Base-by-base conservation (phyloP, 2,329 filamentous ascomycete genomes). In the Colletotrichum euphorbiae region DNA sequence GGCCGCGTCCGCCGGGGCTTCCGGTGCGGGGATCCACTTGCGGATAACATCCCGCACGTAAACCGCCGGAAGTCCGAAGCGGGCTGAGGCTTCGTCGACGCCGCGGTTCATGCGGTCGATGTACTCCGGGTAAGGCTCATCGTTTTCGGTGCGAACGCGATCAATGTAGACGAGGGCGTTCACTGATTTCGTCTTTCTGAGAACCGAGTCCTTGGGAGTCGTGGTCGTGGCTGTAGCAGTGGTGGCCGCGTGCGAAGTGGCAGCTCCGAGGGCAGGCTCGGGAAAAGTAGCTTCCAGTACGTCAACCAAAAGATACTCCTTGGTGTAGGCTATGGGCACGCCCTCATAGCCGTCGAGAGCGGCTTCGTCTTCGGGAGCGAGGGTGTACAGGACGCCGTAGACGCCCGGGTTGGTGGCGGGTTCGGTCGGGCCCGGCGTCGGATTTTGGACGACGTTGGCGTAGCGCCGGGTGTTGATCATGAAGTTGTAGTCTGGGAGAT, bases 401-500 rank as follows among this genome's bases (percentile, higher is more conserved):
- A 89, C 84, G 61, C 85, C 82, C 31, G 79, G 72, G 3, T 70
- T 70, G 17, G 64, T 51, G 5, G 66, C 48, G 6, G 69, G 21
- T 50, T 33, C 56, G 42, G 13, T 60, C 4, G 66, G 9, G 31
- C 51, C 58, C 31, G 11, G 67, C 43, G 43, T 48, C 24, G 21
- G 75, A 2, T 52, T 52, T 17, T 52, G 48, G 28, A 89, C 83
- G n/a, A 93, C 80, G 74, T 92, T 93, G 43, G 91, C 91, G 75
- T 89, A 92, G 13, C 90, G 90, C 2, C 90, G 83, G 51, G 80
- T 77, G 74, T 89, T 90, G 80, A 93, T 92, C 60, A 91, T 82
- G 89, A 89, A 93, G 50, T 77, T 79, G 81, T 88, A 91, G 45
- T 80, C 80, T 1, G 76, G 74, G 3, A 93, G 82, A 19, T 84